These are phyloP conservation scores for Cicer arietinum DNA, from an alignment of 306 rosid genomes.

Conservation along the genomic window DNA sequence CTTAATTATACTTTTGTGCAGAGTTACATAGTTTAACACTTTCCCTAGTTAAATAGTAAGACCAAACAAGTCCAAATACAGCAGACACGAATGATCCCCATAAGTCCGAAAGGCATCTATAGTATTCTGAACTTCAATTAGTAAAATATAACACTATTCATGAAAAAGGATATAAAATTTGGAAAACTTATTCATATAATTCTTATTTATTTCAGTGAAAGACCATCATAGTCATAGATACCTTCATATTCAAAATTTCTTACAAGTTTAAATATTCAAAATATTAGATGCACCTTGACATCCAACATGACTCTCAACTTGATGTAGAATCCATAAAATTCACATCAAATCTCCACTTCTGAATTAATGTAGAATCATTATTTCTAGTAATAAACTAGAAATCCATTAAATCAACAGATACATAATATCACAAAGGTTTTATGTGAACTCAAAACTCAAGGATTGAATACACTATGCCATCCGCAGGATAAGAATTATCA, in stretches of 20 bases:
- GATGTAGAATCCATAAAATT: too few relatives aligned
- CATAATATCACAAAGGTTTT: neutral
- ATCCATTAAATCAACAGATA: neutral
- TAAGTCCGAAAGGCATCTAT: neutral
- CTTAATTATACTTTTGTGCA: constrained; percentile 1
- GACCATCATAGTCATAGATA: neutral
- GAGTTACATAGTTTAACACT: neutral
- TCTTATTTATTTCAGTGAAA: neutral
- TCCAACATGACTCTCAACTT: too few relatives aligned
- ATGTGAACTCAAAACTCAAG: neutral
- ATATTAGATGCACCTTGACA: neutral
- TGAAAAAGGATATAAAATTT: neutral
- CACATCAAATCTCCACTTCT: neutral
- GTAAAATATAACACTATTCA: neutral
- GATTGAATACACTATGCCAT: neutral
- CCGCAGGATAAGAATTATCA: too few relatives aligned
- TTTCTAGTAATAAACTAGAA: neutral
- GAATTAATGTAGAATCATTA: neutral
- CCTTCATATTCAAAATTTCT: neutral
- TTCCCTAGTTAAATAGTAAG: neutral
- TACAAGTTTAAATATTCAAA: neutral
- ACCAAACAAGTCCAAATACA: neutral
- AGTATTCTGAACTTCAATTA: neutral
- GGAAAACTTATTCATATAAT: neutral
- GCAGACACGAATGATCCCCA: neutral